Evolutionary conservation across 2,329 filamentous ascomycete species (phyloP).

Genomic region (Aspergillus sp.): DNA sequence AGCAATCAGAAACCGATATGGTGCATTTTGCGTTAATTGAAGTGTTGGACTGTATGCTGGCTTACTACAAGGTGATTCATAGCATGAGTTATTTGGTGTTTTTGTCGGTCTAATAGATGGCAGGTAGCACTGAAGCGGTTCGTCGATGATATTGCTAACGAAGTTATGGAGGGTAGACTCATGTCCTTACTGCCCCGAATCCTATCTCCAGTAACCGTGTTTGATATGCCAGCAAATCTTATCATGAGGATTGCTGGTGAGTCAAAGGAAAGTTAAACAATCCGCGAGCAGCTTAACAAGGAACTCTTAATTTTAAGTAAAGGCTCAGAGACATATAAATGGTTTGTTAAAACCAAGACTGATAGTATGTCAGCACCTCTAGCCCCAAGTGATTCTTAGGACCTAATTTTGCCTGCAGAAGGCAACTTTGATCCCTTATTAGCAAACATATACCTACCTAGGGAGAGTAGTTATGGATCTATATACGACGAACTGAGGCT

Average conservation of each 20-base stretch:
- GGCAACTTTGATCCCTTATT: not conserved
- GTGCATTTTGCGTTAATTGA: constrained; percentile 38
- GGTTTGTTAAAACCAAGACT: too few relatives aligned
- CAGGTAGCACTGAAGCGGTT: constrained; percentile 13
- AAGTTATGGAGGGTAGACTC: constrained; percentile 5
- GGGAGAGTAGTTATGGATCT: too few relatives aligned
- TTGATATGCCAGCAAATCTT: too few relatives aligned
- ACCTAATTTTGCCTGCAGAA: not conserved
- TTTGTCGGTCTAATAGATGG: not conserved
- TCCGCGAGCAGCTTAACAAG: too few relatives aligned
- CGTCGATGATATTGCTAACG: constrained; percentile 9
- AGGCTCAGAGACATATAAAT: too few relatives aligned
- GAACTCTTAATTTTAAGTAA: too few relatives aligned
- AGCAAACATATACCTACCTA: not conserved
- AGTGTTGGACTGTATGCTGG: constrained; percentile 43
- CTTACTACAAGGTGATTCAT: constrained; percentile 30
- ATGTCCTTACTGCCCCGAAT: not conserved
- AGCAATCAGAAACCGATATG: constrained; percentile 35
- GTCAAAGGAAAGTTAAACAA: too few relatives aligned
- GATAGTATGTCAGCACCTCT: not conserved
- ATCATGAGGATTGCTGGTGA: too few relatives aligned
- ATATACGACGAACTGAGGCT: too few relatives aligned
- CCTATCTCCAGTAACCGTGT: too few relatives aligned
- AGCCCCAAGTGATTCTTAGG: not conserved
- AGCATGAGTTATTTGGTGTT: not conserved